Conservation (phyloP, 2,329 filamentous ascomycete genomes). For the Xylariaceae sp. region DNA sequence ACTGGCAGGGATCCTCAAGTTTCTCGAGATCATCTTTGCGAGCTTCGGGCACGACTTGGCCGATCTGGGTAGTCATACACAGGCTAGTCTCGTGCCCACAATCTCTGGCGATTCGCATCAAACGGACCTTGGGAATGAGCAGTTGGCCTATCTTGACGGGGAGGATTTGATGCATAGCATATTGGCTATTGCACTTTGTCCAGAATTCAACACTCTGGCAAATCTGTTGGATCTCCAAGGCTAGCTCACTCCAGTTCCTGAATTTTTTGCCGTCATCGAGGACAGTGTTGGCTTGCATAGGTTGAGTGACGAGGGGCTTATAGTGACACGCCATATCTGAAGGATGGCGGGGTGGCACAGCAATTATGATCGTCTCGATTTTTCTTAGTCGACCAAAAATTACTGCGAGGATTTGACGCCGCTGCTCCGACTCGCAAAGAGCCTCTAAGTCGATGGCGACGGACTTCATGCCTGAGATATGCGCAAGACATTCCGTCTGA, state of each 20-base stretch:
- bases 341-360: not conserved
- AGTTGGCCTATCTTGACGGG: not conserved
- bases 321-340: too few species aligned
- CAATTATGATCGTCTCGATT: not conserved
- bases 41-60: too few species aligned
- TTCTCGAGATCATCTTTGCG: too few species aligned
- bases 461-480: not conserved
- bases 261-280: not conserved
- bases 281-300: not conserved
- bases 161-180: not conserved
- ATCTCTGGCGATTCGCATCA: not conserved
- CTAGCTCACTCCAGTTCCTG: not conserved
- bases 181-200: not conserved
- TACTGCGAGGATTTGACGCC: not conserved
- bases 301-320: not conserved
- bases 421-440: not conserved
- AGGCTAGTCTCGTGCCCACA: not conserved
- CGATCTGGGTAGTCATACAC: too few species aligned
- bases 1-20: too few species aligned
- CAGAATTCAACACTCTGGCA: not conserved
- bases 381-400: conserved; percentile 1
- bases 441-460: conserved; percentile 1
- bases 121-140: not conserved
- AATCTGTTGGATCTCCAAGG: not conserved
- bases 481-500: not conserved